Base-by-base conservation (phyloP, 371 early-diverging fungal species). In the Syncephalastrum contaminatum region DNA sequence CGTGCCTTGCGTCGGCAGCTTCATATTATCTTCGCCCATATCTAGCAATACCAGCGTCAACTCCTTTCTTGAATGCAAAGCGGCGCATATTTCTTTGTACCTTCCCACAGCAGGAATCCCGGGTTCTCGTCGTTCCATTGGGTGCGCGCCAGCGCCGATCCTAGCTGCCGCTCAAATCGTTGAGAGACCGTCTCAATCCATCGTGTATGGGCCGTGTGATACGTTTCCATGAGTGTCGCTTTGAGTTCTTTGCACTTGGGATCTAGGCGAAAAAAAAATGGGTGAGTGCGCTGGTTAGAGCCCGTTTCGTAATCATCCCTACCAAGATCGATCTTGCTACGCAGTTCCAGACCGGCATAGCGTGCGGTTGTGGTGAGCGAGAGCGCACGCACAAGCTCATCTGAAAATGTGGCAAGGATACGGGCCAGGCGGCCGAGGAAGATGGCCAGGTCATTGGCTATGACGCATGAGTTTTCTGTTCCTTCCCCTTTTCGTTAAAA, bases 1-100 rank as follows among this genome's bases (percentile, higher is more conserved):
- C 13, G 80, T 77, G 20, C 76, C 67, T 54, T 81, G 79, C 39
- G 68, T 76, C 4, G 85, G 85, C 4, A 84, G 25, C 6, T 47
- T 51, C 2, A 71, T 50, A 39, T 57, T 60, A 7, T 69, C 73
- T 14, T 64, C 56, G 25, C 43, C 56, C 7, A 56, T 25, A 48
- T 46, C 59, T 64, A 51, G 0, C 18, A 30, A 25, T 7, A 25
- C 25, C 5, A 25, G 3, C 25, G 25, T 25, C 25, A 25, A 3
- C 0, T 7, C 2, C 3, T 25, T 25, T 25, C 4, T 7, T 25
- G n/a, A n/a, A n/a, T n/a, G n/a, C n/a, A n/a, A n/a, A n/a, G n/a
- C 4, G 1, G 10, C 19, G 43, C 41, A 39, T 24, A 4, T 15
- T 41, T 40, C 36, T 18, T 43, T 50, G 54, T 70, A 75, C 75